Conservation (phyloP, 1,139 yeast species). For the Lodderomyces oxycetoniae region DNA sequence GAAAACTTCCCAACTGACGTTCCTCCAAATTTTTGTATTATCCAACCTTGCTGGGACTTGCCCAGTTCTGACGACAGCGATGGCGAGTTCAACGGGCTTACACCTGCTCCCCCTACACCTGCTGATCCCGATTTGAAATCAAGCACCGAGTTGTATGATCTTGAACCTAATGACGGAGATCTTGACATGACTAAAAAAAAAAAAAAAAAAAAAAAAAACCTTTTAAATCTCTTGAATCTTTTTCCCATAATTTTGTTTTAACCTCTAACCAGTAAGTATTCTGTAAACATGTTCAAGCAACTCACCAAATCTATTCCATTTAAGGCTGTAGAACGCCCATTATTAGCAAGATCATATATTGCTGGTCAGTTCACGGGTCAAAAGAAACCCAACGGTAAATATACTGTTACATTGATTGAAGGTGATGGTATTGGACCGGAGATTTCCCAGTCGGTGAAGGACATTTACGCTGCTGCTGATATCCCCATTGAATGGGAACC, state of each 20-base stretch:
- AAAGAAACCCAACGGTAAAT: constrained; percentile 58
- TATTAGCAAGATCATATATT: constrained; percentile 39
- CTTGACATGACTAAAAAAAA: constrained; percentile 6
- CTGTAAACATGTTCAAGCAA: too few relatives aligned
- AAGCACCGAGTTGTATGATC: constrained; percentile 40
- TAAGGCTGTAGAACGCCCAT: too few relatives aligned
- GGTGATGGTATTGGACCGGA: constrained; percentile 99
- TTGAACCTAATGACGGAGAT: constrained; percentile 8
- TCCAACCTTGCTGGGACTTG: constrained; percentile 50
- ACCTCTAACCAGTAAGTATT: too few relatives aligned
- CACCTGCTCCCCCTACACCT: constrained; percentile 9
- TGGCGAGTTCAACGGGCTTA: constrained; percentile 9
- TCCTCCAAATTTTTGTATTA: constrained; percentile 95
- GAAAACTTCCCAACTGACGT: constrained; percentile 98
- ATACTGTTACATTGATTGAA: constrained; percentile 91
- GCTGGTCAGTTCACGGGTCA: constrained; percentile 49
- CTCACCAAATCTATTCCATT: too few relatives aligned
- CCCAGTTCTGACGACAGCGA: constrained; percentile 5
- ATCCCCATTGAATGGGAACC: constrained; percentile 97
- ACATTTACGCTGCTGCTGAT: constrained; percentile 85
- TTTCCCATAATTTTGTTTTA: too few relatives aligned
- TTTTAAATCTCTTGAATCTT: too few relatives aligned
- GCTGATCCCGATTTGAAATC: constrained; percentile 26
- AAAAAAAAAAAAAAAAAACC: too few relatives aligned
- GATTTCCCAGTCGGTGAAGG: constrained; percentile 88